Conservation (phyloP, 2,329 filamentous ascomycete genomes). For the Calonectria naviculata region DNA sequence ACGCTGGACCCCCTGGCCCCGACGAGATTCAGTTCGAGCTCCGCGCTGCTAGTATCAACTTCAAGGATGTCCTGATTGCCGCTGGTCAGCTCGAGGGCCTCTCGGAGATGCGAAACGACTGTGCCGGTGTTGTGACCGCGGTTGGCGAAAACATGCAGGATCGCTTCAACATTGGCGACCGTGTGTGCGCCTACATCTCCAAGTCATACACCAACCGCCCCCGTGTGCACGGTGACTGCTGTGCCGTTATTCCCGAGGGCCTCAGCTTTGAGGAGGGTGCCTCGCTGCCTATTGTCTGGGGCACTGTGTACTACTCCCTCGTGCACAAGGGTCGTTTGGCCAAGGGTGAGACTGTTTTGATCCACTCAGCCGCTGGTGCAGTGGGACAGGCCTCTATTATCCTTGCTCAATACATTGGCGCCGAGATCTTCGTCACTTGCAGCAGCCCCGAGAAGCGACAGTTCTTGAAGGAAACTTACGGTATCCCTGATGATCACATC, state of each 20-base stretch:
- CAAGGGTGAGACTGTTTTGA: conserved; percentile 30
- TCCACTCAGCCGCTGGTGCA: conserved; percentile 17
- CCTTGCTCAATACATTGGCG: conserved; percentile 11
- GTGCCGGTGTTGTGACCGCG: conserved; percentile 9
- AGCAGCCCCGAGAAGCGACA: conserved; percentile 12
- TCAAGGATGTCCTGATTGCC: conserved; percentile 14
- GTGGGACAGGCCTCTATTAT: conserved; percentile 18
- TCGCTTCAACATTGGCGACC: conserved; percentile 11
- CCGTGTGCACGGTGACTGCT: conserved; percentile 5
- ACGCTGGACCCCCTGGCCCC: conserved; percentile 2
- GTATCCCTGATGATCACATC: conserved; percentile 18
- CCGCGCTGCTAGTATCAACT: conserved; percentile 13
- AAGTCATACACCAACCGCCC: background rate
- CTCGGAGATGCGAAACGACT: conserved; percentile 8
- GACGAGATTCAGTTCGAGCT: conserved; percentile 15
- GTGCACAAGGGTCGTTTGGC: conserved; percentile 6
- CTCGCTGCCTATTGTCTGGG: conserved; percentile 16
- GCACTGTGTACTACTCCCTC: conserved; percentile 23
- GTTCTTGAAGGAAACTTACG: conserved; percentile 6
- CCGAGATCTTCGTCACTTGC: conserved; percentile 16
- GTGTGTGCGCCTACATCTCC: conserved; percentile 10
- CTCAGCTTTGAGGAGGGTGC: conserved; percentile 24
- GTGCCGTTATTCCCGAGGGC: conserved; percentile 8
- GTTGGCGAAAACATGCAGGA: conserved; percentile 11
- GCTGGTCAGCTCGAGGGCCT: background rate